Evolutionary conservation across 1,139 yeast species (phyloP).

Genomic region (Lodderomyces jiufengensis): DNA sequence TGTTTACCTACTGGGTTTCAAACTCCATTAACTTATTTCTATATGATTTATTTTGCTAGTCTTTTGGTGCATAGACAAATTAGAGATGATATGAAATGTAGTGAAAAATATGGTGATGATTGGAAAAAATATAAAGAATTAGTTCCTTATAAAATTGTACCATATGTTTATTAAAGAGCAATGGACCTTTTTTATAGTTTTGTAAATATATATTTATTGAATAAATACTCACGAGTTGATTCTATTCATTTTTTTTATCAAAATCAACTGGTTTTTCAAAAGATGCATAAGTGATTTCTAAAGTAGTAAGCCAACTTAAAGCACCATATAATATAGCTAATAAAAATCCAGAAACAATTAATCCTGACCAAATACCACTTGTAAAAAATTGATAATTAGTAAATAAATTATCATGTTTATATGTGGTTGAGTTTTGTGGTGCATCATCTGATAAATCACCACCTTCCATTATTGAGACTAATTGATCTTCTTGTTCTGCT

Average conservation of each 20-base stretch:
- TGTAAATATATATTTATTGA: not conserved
- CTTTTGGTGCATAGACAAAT: slow-evolving; percentile 82
- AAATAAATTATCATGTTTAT: slow-evolving; percentile 26
- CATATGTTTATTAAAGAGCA: slow-evolving; percentile 78
- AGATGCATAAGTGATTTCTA: slow-evolving; percentile 67
- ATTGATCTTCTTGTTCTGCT: slow-evolving; percentile 24
- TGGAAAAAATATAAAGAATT: slow-evolving; percentile 78
- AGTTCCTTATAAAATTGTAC: slow-evolving; percentile 90
- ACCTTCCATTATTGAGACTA: slow-evolving; percentile 20
- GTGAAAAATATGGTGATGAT: slow-evolving; percentile 74
- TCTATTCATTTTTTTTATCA: slow-evolving; percentile 57
- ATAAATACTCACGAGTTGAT: no score
- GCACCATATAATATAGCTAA: slow-evolving; percentile 51
- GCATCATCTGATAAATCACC: slow-evolving; percentile 5
- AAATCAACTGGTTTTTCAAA: slow-evolving; percentile 66
- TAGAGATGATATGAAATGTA: slow-evolving; percentile 91
- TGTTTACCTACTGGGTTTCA: slow-evolving; percentile 84
- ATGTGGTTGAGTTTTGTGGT: slow-evolving; percentile 8
- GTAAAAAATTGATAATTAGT: slow-evolving; percentile 43
- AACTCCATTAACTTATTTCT: slow-evolving; percentile 84
- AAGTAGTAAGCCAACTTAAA: slow-evolving; percentile 54
- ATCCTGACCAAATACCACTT: slow-evolving; percentile 64
- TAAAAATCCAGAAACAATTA: slow-evolving; percentile 54
- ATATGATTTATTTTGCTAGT: slow-evolving; percentile 76
- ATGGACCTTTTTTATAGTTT: no score